phyloP scores from a whole-genome alignment of 2,329 filamentous ascomycete genomes.

The Purpureocillium lavendulum region DNA sequence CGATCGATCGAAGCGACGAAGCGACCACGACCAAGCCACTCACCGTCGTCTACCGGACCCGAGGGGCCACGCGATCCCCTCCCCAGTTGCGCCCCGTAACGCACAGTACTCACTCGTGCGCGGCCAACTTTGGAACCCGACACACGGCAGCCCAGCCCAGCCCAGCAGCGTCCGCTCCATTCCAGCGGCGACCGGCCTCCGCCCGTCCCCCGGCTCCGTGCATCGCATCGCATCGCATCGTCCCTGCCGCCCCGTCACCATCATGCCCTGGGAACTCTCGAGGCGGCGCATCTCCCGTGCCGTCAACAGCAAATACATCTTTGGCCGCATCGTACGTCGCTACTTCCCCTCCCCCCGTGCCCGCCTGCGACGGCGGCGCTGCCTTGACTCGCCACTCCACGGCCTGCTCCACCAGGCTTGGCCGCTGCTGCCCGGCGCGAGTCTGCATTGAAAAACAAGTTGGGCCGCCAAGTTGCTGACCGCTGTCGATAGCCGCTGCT shows the following conservation, averaged over 20 bases:
- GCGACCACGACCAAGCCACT: too few species aligned
- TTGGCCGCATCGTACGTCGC: constrained; percentile 60
- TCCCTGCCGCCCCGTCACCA: neutral
- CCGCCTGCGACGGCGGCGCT: constrained; percentile 1
- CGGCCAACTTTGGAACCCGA: too few species aligned
- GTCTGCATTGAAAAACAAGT: constrained; percentile 9
- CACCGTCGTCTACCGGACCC: too few species aligned
- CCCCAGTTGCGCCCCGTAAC: too few species aligned
- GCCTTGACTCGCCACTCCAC: neutral
- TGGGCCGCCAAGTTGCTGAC: constrained; percentile 8
- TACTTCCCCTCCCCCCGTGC: constrained; percentile 2
- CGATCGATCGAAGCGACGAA: too few species aligned
- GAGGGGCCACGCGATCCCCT: too few species aligned
- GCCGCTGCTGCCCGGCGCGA: too few species aligned
- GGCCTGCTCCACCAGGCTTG: constrained; percentile 1
- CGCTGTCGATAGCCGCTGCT: constrained; percentile 62
- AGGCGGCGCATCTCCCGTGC: constrained; percentile 54
- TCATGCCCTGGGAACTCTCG: constrained; percentile 51
- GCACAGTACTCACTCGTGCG: too few species aligned
- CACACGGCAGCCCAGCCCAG: too few species aligned
- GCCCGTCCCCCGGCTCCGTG: neutral
- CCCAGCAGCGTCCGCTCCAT: too few species aligned
- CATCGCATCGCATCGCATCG: neutral
- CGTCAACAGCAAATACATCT: constrained; percentile 60
- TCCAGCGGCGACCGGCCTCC: neutral